A percentile compares a stretch with the other conserved stretches of the same genome.
Evolutionary conservation across 768 basidiomycete genomes (phyloP).

Genomic region (Russula foetens): DNA sequence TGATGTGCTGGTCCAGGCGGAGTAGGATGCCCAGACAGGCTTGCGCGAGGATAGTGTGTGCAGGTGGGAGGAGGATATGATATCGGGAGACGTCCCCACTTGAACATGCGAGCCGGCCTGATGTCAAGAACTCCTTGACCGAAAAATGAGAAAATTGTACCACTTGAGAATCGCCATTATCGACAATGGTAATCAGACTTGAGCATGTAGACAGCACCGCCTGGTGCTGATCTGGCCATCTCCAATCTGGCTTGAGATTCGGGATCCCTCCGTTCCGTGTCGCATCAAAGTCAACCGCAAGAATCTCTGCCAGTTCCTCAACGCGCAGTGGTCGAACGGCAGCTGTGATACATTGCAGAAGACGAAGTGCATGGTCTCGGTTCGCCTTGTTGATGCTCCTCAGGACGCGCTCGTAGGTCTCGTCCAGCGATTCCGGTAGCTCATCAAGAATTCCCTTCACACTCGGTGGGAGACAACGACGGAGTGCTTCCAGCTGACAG

Average conservation of each 20-base stretch:
- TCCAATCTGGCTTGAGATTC: background rate
- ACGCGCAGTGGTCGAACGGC: background rate
- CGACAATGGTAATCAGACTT: background rate
- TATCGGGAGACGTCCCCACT: background rate
- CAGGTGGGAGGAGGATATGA: background rate
- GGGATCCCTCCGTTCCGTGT: background rate
- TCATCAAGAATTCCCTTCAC: background rate
- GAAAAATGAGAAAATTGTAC: conserved; percentile 2
- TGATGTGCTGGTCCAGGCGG: background rate
- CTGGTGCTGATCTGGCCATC: background rate
- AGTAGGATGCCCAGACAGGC: background rate
- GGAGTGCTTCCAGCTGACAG: conserved; percentile 2
- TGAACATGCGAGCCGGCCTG: background rate
- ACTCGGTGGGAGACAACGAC: background rate
- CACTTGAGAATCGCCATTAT: background rate
- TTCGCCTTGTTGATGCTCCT: background rate
- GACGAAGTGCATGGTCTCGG: background rate
- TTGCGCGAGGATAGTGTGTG: background rate
- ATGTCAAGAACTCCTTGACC: conserved; percentile 4
- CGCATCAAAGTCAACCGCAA: background rate
- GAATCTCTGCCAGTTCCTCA: background rate
- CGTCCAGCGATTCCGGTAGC: background rate
- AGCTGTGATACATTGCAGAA: background rate
- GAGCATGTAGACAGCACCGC: background rate
- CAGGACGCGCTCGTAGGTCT: background rate